Evolutionary conservation across 345 rosid genomes (phyloP).

Genomic region (Orychophragmus violaceus): DNA sequence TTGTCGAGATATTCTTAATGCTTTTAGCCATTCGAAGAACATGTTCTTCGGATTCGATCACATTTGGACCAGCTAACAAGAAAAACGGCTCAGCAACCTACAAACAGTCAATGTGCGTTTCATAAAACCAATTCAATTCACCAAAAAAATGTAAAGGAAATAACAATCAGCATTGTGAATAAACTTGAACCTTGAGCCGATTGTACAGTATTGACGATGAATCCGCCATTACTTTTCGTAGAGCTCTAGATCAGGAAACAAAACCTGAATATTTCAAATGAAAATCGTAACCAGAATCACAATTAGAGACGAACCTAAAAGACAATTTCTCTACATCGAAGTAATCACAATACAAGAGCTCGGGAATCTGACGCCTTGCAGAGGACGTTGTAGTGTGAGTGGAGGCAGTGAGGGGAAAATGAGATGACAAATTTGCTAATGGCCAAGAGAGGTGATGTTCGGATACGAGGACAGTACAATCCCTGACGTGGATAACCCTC

Average conservation of each 20-base stretch:
- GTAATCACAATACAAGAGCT: no score
- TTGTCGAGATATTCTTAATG: slow-evolving; percentile 51
- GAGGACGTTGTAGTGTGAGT: no score
- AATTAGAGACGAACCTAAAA: no score
- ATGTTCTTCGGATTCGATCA: slow-evolving; percentile 89
- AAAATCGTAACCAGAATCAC: no score
- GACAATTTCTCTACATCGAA: no score
- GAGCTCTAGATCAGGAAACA: neutral
- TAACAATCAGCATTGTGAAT: neutral
- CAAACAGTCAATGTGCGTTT: neutral
- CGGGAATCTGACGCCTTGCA: no score
- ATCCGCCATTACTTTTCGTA: slow-evolving; percentile 21
- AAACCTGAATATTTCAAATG: no score
- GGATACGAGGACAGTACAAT: neutral
- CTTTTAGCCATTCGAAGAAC: slow-evolving; percentile 59
- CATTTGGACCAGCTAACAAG: slow-evolving; percentile 86
- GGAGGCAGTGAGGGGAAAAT: neutral
- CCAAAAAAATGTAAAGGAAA: neutral
- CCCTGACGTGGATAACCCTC: neutral
- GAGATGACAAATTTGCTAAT: neutral
- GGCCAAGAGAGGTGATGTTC: neutral
- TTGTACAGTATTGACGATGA: slow-evolving; percentile 40
- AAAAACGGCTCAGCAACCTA: slow-evolving; percentile 76
- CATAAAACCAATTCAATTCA: neutral
- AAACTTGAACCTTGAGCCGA: slow-evolving; percentile 48